phyloP scores from a whole-genome alignment of 768 basidiomycete species.

The Cystoderma amianthinum region DNA sequence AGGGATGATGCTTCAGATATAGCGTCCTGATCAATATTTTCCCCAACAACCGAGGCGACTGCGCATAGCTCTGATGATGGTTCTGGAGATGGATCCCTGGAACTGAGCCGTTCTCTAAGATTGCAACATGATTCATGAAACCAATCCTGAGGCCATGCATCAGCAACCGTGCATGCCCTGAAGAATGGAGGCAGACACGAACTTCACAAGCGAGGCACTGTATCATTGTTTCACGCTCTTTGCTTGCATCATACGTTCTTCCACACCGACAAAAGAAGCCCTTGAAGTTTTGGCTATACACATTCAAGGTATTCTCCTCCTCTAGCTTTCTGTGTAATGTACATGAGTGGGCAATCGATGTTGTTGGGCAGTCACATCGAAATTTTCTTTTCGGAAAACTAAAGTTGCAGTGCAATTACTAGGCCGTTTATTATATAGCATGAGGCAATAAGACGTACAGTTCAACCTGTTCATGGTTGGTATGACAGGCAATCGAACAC shows the following conservation, averaged over 20 bases:
- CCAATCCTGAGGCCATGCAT: constrained; percentile 81
- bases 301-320: constrained; percentile 50
- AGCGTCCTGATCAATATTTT: constrained; percentile 35
- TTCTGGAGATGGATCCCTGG: constrained; percentile 33
- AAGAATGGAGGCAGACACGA: constrained; percentile 16
- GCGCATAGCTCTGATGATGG: constrained; percentile 9
- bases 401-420: too few species aligned
- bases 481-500: constrained; percentile 84
- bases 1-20: constrained; percentile 57
- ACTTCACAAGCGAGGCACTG: constrained; percentile 87
- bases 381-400: constrained; percentile 80
- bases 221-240: constrained; percentile 80
- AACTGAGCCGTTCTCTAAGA: constrained; percentile 57
- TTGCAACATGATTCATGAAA: constrained; percentile 88
- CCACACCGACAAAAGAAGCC: constrained; percentile 72
- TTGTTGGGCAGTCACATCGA: constrained; percentile 81
- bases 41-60: constrained; percentile 10
- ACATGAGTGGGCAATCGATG: constrained; percentile 52
- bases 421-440: too few species aligned
- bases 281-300: constrained; percentile 70
- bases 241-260: constrained; percentile 61
- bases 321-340: constrained; percentile 50
- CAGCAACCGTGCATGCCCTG: too few species aligned
- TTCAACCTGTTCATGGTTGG: constrained; percentile 81
- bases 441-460: constrained; percentile 49